These are phyloP conservation scores for Trypanosoma lewisi DNA, from an alignment of 208 protist genomes.

Conservation along the genomic window DNA sequence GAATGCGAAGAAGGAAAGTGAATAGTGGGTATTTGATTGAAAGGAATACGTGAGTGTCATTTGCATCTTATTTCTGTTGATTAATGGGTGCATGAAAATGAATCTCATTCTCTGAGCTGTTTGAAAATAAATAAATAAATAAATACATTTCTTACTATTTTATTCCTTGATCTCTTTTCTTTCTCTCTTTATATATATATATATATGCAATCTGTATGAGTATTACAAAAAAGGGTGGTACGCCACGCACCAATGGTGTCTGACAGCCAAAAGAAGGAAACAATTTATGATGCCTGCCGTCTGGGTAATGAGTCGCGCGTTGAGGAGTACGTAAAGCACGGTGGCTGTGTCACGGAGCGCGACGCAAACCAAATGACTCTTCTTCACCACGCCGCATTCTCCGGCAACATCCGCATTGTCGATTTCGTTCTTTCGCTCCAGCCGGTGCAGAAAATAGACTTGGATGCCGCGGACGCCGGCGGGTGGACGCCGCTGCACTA, in stretches of 20 bases:
- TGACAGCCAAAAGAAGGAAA: slow-evolving; percentile 18
- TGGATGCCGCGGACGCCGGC: slow-evolving; percentile 64
- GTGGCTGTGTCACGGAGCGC: slow-evolving; percentile 72
- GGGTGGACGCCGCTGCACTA: slow-evolving; percentile 91
- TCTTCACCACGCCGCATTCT: slow-evolving; percentile 80
- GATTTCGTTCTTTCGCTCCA: slow-evolving; percentile 34
- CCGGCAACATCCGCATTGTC: slow-evolving; percentile 45
- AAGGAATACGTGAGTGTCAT: too few species aligned
- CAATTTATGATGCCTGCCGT: slow-evolving; percentile 81
- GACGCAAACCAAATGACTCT: slow-evolving; percentile 80
- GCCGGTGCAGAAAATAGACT: slow-evolving; percentile 35
- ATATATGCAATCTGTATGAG: not conserved
- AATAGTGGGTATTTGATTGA: too few species aligned
- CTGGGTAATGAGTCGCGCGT: slow-evolving; percentile 49
- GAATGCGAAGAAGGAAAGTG: too few species aligned
- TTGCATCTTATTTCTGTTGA: too few species aligned
- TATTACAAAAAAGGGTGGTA: not conserved
- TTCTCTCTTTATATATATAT: slow-evolving; percentile 8
- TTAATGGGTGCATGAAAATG: too few species aligned
- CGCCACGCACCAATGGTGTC: not conserved
- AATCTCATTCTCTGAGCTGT: too few species aligned
- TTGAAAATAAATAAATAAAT: too few species aligned
- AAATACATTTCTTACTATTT: too few species aligned
- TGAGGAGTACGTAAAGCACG: slow-evolving; percentile 53
- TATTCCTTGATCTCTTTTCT: slow-evolving; percentile 5